A percentile compares a stretch with the other conserved stretches of the same genome.
phyloP scores from a whole-genome alignment of 495 filamentous ascomycete genomes.

The Aspergillus incahuasiensis region DNA sequence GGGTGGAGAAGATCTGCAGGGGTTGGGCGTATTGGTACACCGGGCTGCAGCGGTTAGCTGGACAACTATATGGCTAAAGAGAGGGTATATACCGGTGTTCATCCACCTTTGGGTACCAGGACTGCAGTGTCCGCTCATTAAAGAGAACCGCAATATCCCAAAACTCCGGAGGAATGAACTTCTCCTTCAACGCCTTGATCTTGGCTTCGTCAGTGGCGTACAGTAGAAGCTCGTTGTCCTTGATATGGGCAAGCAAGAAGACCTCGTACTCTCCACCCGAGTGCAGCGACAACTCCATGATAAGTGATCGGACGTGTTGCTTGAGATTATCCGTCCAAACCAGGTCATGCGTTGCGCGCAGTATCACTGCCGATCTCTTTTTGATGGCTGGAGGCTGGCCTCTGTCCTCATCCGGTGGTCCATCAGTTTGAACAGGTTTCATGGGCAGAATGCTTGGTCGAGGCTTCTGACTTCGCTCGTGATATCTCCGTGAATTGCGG shows the following conservation, averaged over 20 bases:
- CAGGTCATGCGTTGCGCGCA: constrained; percentile 62
- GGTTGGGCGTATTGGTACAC: constrained; percentile 22
- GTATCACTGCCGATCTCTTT: constrained; percentile 56
- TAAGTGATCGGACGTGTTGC: constrained; percentile 63
- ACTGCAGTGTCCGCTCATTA: constrained; percentile 52
- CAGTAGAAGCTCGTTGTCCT: constrained; percentile 51
- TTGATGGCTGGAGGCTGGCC: not conserved
- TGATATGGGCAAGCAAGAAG: constrained; percentile 67
- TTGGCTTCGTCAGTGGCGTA: constrained; percentile 39
- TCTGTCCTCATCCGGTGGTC: not conserved
- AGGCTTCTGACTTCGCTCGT: not conserved
- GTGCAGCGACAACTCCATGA: constrained; percentile 67
- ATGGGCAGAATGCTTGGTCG: not conserved
- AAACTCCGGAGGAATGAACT: constrained; percentile 59
- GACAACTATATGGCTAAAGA: too few relatives aligned
- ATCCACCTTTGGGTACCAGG: constrained; percentile 52
- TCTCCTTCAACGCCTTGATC: constrained; percentile 45
- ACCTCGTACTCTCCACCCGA: constrained; percentile 73
- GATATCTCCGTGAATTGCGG: not conserved
- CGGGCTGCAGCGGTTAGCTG: constrained; percentile 2
- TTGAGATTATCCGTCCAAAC: constrained; percentile 63
- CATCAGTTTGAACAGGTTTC: not conserved
- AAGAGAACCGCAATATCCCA: constrained; percentile 61
- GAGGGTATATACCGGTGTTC: constrained; percentile 12
- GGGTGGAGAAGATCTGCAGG: constrained; percentile 50